Conservation (phyloP, 768 basidiomycete species). For the Russula vinacea region DNA sequence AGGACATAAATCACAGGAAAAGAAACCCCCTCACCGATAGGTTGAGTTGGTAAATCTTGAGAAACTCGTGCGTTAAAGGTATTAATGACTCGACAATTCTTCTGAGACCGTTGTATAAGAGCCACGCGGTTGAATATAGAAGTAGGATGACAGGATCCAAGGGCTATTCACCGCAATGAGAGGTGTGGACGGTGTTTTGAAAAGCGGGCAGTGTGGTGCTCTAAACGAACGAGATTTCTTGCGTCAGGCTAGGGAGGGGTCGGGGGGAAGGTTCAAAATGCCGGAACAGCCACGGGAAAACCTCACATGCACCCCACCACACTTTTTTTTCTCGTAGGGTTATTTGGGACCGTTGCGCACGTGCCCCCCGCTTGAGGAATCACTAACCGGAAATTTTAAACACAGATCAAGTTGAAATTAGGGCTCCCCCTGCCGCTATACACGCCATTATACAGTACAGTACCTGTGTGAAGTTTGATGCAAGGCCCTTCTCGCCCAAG, state of each 20-base stretch:
- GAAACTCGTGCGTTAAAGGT: neutral
- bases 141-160: neutral
- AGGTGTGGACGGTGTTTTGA: neutral
- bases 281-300: conserved; percentile 13
- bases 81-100: neutral
- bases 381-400: conserved; percentile 9
- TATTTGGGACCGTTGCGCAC: conserved; percentile 7
- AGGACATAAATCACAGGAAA: neutral
- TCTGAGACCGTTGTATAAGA: neutral
- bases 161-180: neutral
- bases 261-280: neutral
- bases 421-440: neutral
- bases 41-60: neutral
- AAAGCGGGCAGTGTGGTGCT: neutral
- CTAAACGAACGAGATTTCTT: neutral
- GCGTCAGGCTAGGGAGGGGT: conserved; percentile 11
- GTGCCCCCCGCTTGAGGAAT: conserved; percentile 19
- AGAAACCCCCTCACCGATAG: neutral
- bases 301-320: neutral
- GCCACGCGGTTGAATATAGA: neutral
- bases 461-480: conserved; percentile 13
- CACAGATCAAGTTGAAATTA: conserved; percentile 13
- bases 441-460: neutral
- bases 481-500: conserved; percentile 1
- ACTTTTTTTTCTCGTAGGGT: neutral